Evolutionary conservation across 495 filamentous ascomycete species (phyloP), one percentile per base, ranked within the genome.

Genomic region (Ascodesmis nigricans): DNA sequence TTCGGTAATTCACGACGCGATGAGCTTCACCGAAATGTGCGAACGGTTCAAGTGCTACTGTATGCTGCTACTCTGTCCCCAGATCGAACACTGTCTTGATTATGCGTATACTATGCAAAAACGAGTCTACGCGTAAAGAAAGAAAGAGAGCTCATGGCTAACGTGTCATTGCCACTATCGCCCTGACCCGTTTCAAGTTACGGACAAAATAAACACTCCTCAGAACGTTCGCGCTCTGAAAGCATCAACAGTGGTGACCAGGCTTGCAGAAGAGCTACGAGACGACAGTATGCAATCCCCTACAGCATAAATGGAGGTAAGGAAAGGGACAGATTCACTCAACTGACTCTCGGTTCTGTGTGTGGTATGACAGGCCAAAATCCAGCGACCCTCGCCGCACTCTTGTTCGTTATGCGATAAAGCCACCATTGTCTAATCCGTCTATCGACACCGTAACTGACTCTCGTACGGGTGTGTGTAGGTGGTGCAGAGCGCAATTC

Each of bases 401-500:
- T 52, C 35, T 38, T 50, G 46, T 50, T 24, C 37, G 46, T 49
- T 18, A 28, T 33, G 19, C 25, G 9, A 31, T 29, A 33, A 17
- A 35, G 20, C 30, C 17, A 24, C 19, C 13, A 13, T 5, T 31
- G 24, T 29, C 30, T 8, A 19, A 39, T 31, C 35, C 25, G 23
- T 6, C 23, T 25, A 25, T 6, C 6, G 23, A 25, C 11, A 29
- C 44, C 22, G 18, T 15, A 36, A 44, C 28, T 48, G 11, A 25
- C 14, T 14, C 15, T 26, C 38, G 19, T 21, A 21, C 18, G 23
- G 7, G 13, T 13, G 19, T 34, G 19, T 26, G 35, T 39, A 52
- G 47, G 26, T 50, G 47, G 47, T 50, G 47, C 38, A 44, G 42
- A 32, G 43, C 43, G 21, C 43, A 45, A 34, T 46, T 46, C 18